Percentiles rank a stretch among this genome's conserved stretches.
Conservation (phyloP, 2,329 filamentous ascomycete genomes). For the Phaeosphaeriaceae sp. region DNA sequence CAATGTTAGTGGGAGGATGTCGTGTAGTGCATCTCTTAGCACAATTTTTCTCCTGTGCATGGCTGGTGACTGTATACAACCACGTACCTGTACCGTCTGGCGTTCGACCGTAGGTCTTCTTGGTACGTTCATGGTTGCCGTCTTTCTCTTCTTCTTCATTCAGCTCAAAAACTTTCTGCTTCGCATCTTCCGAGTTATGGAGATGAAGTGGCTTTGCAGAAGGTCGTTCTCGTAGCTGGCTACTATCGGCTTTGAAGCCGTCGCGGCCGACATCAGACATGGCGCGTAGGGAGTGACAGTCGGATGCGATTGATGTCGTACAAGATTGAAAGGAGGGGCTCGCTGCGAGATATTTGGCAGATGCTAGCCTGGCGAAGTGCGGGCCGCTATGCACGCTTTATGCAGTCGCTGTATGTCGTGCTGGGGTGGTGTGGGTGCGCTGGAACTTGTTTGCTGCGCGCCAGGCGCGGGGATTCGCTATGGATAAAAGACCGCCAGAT, state of each 20-base stretch:
- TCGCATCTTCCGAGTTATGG: conserved; percentile 47
- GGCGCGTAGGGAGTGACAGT: conserved; percentile 15
- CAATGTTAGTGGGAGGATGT: conserved; percentile 20
- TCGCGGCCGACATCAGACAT: conserved; percentile 34
- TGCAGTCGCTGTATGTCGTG: conserved; percentile 16
- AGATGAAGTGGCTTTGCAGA: conserved; percentile 38
- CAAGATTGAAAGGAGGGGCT: conserved; percentile 19
- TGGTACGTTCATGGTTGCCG: conserved; percentile 60
- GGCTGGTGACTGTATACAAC: conserved; percentile 19
- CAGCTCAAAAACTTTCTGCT: conserved; percentile 57
- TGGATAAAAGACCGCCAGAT: not conserved
- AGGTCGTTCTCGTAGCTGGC: conserved; percentile 39
- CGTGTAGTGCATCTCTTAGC: not conserved
- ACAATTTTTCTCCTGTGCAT: not conserved
- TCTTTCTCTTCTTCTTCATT: conserved; percentile 58
- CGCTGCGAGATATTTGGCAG: conserved; percentile 26
- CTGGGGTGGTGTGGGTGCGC: conserved; percentile 25
- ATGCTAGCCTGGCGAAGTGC: conserved; percentile 27
- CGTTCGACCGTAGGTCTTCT: conserved; percentile 89
- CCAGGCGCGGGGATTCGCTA: conserved; percentile 6
- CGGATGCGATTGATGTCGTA: conserved; percentile 20
- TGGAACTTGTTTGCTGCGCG: conserved; percentile 10
- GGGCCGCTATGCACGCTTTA: conserved; percentile 37
- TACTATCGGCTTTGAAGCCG: conserved; percentile 31
- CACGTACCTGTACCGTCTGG: conserved; percentile 85